Evolutionary conservation across 1,284 basidiomycete genomes (phyloP), one percentile per base, ranked within the genome.

Genomic region (Sporisorium exsertum): DNA sequence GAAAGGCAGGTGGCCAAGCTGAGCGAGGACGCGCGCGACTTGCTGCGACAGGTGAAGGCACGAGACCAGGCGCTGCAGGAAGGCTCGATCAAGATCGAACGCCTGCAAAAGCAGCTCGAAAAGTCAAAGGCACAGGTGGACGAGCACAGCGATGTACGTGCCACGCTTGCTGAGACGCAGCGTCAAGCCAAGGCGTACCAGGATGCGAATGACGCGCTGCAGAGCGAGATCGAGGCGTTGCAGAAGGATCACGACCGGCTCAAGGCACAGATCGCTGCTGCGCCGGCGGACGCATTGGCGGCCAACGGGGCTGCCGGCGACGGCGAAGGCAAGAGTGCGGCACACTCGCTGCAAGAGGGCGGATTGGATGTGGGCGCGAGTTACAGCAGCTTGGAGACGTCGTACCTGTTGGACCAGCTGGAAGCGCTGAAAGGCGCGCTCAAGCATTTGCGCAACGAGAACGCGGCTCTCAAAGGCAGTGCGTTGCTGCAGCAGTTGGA

Each of bases 31-130:
- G 90, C 95, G 69, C 92, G 94, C 81, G 92, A 92, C 33, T 90
- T 97, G 64, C 89, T 92, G 32, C 91, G 94, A 29, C 93, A 90
- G 61, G 89, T 97, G 63, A 81, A 78, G 37, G 65, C 64, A 18
- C 91, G 94, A 86, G 96, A 99, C 74, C 93, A 97, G 88, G 90
- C 87, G 40, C 90, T 95, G 55, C 94, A 98, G 86, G 97, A 99
- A 84, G 88, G 91, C 7, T 88, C 88, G 6, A 94, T 98, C 70
- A 98, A 95, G 88, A 93, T 97, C 62, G 94, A 97, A 85, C 89
- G 96, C 9, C 92, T 99, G 89, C 94, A 96, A 83, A 91, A 94
- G 55, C 90, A 94, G 52, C 91, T 96, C 88, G 95, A 98, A 83
- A 89, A 90, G 1, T 91, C 91, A 67, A 95, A 94, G 88, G 93